Evolutionary conservation across 495 filamentous ascomycete species (phyloP).

Genomic region (Hypoxylon perforatum): DNA sequence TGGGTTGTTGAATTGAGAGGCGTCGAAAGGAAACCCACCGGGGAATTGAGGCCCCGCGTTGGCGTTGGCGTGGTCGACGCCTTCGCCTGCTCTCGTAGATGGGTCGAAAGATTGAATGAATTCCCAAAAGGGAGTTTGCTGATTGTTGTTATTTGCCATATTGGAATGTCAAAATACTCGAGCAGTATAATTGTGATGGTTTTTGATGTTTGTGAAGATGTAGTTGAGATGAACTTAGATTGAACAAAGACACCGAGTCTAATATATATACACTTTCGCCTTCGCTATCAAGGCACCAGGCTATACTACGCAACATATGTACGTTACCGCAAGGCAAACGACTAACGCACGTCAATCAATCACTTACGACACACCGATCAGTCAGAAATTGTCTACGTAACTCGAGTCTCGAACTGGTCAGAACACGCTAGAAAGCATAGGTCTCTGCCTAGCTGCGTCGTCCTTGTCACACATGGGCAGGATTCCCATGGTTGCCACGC

Average conservation of each 20-base stretch:
- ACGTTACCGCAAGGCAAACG: conserved; percentile 30
- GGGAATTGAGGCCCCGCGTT: conserved; percentile 21
- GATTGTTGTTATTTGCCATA: conserved; percentile 33
- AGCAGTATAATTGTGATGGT: conserved; percentile 1
- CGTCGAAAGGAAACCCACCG: conserved; percentile 41
- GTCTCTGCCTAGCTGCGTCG: conserved; percentile 19
- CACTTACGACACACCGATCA: conserved; percentile 27
- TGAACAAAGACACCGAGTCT: neutral
- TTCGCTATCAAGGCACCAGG: conserved; percentile 32
- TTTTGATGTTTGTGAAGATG: conserved; percentile 10
- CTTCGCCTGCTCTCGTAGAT: conserved; percentile 34
- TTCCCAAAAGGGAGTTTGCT: conserved; percentile 43
- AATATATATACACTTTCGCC: conserved; percentile 23
- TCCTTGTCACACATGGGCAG: neutral
- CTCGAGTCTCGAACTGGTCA: conserved; percentile 26
- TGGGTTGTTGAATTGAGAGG: conserved; percentile 31
- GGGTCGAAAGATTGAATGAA: conserved; percentile 42
- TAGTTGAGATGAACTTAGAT: conserved; percentile 6
- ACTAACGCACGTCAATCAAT: conserved; percentile 22
- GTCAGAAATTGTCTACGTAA: conserved; percentile 27
- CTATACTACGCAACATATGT: conserved; percentile 19
- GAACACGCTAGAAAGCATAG: conserved; percentile 36
- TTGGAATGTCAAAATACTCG: conserved; percentile 13
- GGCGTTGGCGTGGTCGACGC: conserved; percentile 46
- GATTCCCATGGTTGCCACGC: conserved; percentile 36